Base-by-base conservation (phyloP, 2,329 filamentous ascomycete species). In the Drechslerella dactyloides region DNA sequence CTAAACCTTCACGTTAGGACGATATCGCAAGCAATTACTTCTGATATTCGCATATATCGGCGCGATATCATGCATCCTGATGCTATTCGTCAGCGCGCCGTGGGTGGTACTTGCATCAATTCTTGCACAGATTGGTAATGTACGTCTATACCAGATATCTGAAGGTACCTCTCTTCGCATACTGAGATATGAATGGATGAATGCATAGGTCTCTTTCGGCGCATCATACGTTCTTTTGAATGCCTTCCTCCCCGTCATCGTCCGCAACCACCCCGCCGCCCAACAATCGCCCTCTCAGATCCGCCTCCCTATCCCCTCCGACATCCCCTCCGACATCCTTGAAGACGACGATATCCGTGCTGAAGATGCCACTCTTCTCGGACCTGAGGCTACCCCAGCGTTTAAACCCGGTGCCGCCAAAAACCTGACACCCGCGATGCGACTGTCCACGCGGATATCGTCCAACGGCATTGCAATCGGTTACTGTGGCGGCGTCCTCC, bases 171-270 rank as follows among this genome's bases (percentile, higher is more conserved):
- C 27, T 8, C 27, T 33, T 17, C 17, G 13, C 33, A 3, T 30
- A 33, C 58, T 63, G 48, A 69, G 19, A 50, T 42, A 37, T 37
- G 17, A 42, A 17, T 33, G 10, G 3, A 24, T 42, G 37, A 11
- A 15, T 40, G 35, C 17, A 23, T 46, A 74, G 73, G 66, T 77
- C 52, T 93, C 91, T 50, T 96, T 97, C 78, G 94, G 94, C 21
- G 92, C 93, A 15, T 96, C 92, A 0, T 97, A 96, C 79, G 94
- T 99, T 1, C 84, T 99, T 11, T 82, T 99, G 51, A 99, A 99
- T 81, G 96, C 93, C 0, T 99, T 97, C 77, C 82, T 99, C 48
- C 94, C 94, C 0, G 83, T 99, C 7, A 84, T 99, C 8, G 94
- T 97, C 65, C 86, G 93, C 52, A 87, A 96, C 78, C 92, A 97